These are phyloP conservation scores for Lasiosphaeria ovina DNA, from an alignment of 495 filamentous ascomycete species.

Conservation along the genomic window DNA sequence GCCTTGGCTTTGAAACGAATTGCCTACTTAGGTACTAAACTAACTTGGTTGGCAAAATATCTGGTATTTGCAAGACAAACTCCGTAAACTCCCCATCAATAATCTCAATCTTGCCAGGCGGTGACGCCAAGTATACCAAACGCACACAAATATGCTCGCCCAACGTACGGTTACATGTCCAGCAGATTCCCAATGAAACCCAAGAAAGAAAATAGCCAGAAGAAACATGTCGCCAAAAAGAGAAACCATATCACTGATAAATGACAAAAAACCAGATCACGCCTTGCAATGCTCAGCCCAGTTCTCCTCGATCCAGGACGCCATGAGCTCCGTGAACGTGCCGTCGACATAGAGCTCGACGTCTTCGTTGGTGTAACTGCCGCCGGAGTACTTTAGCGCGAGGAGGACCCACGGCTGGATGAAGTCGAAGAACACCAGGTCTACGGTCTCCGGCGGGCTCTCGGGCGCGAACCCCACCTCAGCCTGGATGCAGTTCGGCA, in stretches of 20 bases:
- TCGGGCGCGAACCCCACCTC: constrained; percentile 53
- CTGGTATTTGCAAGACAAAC: too few species aligned
- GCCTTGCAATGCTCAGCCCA: constrained; percentile 49
- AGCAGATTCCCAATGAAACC: too few species aligned
- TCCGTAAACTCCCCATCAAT: too few species aligned
- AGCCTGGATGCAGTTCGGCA: constrained; percentile 80
- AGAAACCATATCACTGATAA: background rate
- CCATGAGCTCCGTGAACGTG: constrained; percentile 71
- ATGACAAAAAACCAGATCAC: background rate
- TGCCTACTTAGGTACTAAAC: too few species aligned
- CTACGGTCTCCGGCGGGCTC: constrained; percentile 63
- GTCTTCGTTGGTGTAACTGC: constrained; percentile 52
- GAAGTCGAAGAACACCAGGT: constrained; percentile 89
- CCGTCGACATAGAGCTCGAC: constrained; percentile 65
- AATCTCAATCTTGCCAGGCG: too few species aligned
- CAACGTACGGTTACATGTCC: too few species aligned
- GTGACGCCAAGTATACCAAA: too few species aligned
- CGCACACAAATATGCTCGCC: too few species aligned
- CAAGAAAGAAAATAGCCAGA: too few species aligned
- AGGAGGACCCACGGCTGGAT: constrained; percentile 74
- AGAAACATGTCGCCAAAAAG: background rate
- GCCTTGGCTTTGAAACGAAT: background rate
- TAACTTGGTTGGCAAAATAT: too few species aligned
- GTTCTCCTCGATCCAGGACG: constrained; percentile 73
- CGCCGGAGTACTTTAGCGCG: constrained; percentile 65